These are phyloP conservation scores for Globisporangium barbulae DNA, from an alignment of 352 stramenopile genomes.

Conservation along the genomic window DNA sequence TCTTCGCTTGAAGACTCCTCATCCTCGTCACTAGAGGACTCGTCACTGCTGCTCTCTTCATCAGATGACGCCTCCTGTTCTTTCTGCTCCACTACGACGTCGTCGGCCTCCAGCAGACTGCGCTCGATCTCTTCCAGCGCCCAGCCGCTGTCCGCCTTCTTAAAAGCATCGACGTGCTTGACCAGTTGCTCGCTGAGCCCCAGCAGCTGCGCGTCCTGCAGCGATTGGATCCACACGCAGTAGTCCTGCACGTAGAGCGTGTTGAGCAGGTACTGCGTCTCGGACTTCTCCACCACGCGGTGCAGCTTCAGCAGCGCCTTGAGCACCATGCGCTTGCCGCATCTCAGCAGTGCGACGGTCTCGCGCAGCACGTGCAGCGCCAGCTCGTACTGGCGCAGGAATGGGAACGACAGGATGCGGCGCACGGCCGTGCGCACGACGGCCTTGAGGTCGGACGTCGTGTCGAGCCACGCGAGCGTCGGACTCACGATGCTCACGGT, in stretches of 20 bases:
- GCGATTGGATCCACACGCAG: constrained; percentile 81
- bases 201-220: constrained; percentile 46
- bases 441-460: constrained; percentile 43
- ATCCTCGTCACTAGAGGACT: constrained; percentile 1
- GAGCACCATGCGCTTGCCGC: constrained; percentile 88
- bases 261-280: constrained; percentile 97
- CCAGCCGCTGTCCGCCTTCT: constrained; percentile 73
- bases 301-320: constrained; percentile 90
- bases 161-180: constrained; percentile 32
- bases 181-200: constrained; percentile 34
- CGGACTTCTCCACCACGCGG: constrained; percentile 91
- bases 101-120: constrained; percentile 36
- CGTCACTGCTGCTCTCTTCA: constrained; percentile 16
- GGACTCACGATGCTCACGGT: constrained; percentile 94
- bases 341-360: constrained; percentile 78
- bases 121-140: constrained; percentile 70
- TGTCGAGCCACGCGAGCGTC: constrained; percentile 94
- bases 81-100: neutral
- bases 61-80: neutral
- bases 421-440: constrained; percentile 78
- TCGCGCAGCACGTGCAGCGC: constrained; percentile 77
- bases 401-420: constrained; percentile 95
- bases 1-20: constrained; percentile 25
- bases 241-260: constrained; percentile 95
- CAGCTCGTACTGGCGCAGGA: constrained; percentile 92